Evolutionary conservation across 192 early-diverging fungal genomes (phyloP).

Genomic region (Coemansia sp.): DNA sequence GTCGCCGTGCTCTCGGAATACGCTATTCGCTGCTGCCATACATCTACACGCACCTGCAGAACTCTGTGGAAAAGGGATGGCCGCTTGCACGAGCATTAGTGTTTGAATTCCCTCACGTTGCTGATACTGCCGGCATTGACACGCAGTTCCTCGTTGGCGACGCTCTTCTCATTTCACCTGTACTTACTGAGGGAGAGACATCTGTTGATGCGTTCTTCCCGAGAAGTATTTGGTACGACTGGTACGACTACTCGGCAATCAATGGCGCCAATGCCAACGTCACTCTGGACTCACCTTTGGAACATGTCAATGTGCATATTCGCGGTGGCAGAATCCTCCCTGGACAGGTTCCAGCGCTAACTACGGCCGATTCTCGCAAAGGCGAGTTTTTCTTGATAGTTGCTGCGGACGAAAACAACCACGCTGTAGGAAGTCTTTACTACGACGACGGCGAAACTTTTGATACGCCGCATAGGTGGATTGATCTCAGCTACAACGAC

Average conservation of each 20-base stretch:
- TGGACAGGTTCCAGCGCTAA: slow-evolving; percentile 51
- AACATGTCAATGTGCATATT: slow-evolving; percentile 61
- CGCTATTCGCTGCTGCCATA: slow-evolving; percentile 64
- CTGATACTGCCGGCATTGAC: slow-evolving; percentile 48
- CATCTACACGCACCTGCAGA: slow-evolving; percentile 57
- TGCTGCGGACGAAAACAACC: slow-evolving; percentile 50
- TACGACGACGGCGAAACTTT: slow-evolving; percentile 64
- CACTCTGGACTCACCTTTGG: slow-evolving; percentile 51
- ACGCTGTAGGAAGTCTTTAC: slow-evolving; percentile 56
- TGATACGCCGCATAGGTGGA: slow-evolving; percentile 19
- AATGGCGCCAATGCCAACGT: slow-evolving; percentile 21
- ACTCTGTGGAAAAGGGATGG: slow-evolving; percentile 52
- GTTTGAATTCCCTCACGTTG: slow-evolving; percentile 51
- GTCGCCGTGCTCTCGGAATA: slow-evolving; percentile 52
- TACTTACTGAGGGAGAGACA: slow-evolving; percentile 45
- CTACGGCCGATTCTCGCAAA: slow-evolving; percentile 45
- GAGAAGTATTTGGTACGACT: slow-evolving; percentile 62
- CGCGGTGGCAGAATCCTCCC: slow-evolving; percentile 61
- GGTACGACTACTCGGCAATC: slow-evolving; percentile 31
- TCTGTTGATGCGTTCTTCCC: slow-evolving; percentile 65
- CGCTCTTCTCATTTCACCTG: slow-evolving; percentile 59
- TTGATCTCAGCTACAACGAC: slow-evolving; percentile 14
- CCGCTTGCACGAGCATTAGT: slow-evolving; percentile 57
- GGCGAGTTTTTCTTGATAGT: slow-evolving; percentile 54
- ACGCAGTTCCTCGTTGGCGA: slow-evolving; percentile 61